Conservation (phyloP, 257 asterid genomes). For the Nicotiana sylvestris region DNA sequence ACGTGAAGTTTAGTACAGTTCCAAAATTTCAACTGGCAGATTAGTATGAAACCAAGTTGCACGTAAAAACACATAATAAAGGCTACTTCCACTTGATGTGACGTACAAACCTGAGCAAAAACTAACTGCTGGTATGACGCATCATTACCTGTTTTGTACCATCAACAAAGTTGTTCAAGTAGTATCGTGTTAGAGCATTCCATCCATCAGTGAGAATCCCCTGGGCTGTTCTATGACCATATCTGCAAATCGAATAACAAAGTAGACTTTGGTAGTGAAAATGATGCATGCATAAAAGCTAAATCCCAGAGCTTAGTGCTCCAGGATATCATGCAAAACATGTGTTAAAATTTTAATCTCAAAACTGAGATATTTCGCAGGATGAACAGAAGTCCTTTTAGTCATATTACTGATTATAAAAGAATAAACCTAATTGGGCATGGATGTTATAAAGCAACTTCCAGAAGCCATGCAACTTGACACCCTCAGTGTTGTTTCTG, state of each 20-base stretch:
- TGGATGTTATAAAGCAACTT: not conserved
- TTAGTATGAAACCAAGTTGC: not conserved
- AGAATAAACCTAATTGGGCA: not conserved
- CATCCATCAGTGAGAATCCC: conserved; percentile 70
- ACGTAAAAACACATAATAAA: not conserved
- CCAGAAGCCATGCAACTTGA: not conserved
- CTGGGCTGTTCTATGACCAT: conserved; percentile 66
- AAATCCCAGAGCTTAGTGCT: not conserved
- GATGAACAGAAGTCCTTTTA: not conserved
- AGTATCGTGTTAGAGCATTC: conserved; percentile 78
- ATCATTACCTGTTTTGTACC: conserved; percentile 84
- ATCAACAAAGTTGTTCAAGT: conserved; percentile 84
- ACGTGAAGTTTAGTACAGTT: not conserved
- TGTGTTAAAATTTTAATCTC: not conserved
- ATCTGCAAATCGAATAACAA: conserved; percentile 38
- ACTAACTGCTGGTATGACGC: conserved; percentile 15
- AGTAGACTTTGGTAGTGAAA: not conserved
- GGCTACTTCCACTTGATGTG: not conserved
- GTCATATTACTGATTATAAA: not conserved
- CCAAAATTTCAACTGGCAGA: not conserved
- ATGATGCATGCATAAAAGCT: not conserved
- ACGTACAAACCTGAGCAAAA: not conserved
- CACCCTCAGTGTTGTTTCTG: not conserved
- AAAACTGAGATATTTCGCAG: not conserved
- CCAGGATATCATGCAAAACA: not conserved